phyloP scores from a whole-genome alignment of 2,329 filamentous ascomycete genomes.

The Arthrobotrys iridis region DNA sequence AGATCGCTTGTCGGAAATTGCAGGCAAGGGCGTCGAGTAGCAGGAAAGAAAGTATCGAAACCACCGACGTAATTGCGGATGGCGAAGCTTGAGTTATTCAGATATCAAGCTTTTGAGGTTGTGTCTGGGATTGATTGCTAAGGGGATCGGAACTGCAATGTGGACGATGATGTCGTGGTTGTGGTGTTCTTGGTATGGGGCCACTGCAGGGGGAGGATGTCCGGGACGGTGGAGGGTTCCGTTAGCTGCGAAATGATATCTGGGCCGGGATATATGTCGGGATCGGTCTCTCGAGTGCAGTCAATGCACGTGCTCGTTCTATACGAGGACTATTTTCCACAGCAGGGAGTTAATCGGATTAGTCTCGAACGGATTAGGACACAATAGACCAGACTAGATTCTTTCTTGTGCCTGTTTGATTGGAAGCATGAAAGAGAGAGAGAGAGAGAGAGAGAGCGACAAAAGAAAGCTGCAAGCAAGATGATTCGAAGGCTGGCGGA shows the following conservation, averaged over 20 bases:
- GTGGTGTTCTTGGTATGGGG: neutral
- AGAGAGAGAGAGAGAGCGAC: no score
- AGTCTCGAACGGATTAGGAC: no score
- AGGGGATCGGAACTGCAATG: conserved; percentile 7
- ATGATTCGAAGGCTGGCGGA: no score
- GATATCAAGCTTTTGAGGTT: neutral
- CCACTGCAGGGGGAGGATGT: neutral
- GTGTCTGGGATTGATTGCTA: neutral
- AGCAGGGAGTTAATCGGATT: no score
- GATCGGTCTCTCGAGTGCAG: conserved; percentile 1
- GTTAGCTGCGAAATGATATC: neutral
- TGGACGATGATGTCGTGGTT: neutral
- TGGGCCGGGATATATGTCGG: neutral
- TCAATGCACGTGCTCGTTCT: conserved; percentile 14
- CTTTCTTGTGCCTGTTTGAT: no score
- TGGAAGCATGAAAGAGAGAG: no score
- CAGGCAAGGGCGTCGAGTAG: conserved; percentile 8
- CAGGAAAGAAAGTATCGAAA: neutral
- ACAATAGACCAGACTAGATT: no score
- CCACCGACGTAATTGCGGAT: conserved; percentile 20
- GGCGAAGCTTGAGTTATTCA: conserved; percentile 12
- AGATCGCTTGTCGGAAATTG: conserved; percentile 54
- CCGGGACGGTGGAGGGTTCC: neutral
- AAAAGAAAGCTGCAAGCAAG: no score
- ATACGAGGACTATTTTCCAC: no score